Conservation (phyloP, 2,329 filamentous ascomycete species). For the Paecilomyces variotii region DNA sequence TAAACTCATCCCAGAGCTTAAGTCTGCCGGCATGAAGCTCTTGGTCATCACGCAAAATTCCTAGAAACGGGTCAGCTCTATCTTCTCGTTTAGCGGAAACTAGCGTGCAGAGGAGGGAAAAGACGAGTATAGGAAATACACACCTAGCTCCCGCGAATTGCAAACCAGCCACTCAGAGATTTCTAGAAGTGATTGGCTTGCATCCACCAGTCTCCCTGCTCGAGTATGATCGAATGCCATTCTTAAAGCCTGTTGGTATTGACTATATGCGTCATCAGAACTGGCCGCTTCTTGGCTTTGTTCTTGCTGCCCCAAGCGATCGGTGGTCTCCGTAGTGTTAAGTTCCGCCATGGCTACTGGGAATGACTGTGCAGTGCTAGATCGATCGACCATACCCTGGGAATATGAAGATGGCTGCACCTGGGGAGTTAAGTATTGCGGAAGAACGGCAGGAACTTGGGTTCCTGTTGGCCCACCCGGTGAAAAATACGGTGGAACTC, state of each 20-base stretch:
- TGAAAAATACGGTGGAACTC: slow-evolving; percentile 66
- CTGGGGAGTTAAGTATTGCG: slow-evolving; percentile 59
- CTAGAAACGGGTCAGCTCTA: slow-evolving; percentile 40
- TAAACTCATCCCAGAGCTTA: slow-evolving; percentile 88
- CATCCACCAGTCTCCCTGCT: slow-evolving; percentile 52
- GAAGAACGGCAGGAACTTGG: slow-evolving; percentile 49
- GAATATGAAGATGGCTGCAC: slow-evolving; percentile 53
- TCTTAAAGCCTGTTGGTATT: slow-evolving; percentile 49
- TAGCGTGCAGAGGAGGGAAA: slow-evolving; percentile 14
- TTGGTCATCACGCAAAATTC: slow-evolving; percentile 76
- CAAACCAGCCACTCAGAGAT: slow-evolving; percentile 60
- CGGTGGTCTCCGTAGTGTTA: slow-evolving; percentile 28
- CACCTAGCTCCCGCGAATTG: slow-evolving; percentile 60
- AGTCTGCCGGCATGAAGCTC: slow-evolving; percentile 66
- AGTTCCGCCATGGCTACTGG: slow-evolving; percentile 46
- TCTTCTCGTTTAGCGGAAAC: background rate
- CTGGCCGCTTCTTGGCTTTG: slow-evolving; percentile 37
- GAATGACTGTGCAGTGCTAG: slow-evolving; percentile 45
- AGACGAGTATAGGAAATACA: slow-evolving; percentile 24
- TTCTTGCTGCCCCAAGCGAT: slow-evolving; percentile 26
- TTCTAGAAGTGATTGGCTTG: slow-evolving; percentile 50
- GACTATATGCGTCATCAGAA: slow-evolving; percentile 61
- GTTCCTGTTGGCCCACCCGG: slow-evolving; percentile 57
- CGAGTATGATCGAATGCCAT: slow-evolving; percentile 65
- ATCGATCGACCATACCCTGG: slow-evolving; percentile 49